Conservation (phyloP, 2,329 filamentous ascomycete genomes). For the Ceratocystiopsis brevicomis region DNA sequence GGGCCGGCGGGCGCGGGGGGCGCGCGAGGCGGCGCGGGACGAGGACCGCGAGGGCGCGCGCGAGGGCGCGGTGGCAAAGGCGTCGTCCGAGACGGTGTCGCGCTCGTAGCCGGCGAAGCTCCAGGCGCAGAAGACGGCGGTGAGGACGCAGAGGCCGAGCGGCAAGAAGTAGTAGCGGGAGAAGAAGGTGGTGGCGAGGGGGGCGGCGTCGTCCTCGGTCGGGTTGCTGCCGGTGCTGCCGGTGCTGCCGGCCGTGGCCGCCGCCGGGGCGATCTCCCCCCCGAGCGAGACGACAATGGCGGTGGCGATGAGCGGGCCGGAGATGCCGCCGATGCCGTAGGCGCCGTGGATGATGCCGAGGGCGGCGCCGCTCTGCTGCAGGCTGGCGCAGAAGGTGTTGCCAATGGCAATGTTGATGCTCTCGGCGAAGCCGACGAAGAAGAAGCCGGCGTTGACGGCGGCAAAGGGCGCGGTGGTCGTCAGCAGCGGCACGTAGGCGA, state of each 20-base stretch:
- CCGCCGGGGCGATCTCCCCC: too few species aligned
- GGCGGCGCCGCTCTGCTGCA: conserved; percentile 30
- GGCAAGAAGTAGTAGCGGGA: conserved; percentile 51
- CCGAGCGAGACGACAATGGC: conserved; percentile 37
- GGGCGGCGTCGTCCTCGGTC: conserved; percentile 16
- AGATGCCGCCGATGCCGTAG: conserved; percentile 46
- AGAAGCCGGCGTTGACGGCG: conserved; percentile 46
- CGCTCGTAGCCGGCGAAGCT: conserved; percentile 52
- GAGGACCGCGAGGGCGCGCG: background rate
- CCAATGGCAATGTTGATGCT: conserved; percentile 36
- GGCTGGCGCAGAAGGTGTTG: conserved; percentile 27
- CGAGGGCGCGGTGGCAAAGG: background rate
- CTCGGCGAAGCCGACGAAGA: conserved; percentile 43
- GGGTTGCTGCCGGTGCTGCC: conserved; percentile 9
- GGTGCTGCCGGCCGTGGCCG: too few species aligned
- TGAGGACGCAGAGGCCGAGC: conserved; percentile 36
- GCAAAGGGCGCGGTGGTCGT: conserved; percentile 49
- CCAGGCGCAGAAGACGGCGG: conserved; percentile 41
- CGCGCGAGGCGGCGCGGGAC: background rate
- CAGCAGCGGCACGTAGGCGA: conserved; percentile 46
- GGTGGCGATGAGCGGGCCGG: conserved; percentile 58
- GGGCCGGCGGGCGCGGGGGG: conserved; percentile 1
- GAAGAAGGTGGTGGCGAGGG: conserved; percentile 4
- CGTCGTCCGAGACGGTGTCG: conserved; percentile 21
- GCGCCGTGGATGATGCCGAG: conserved; percentile 47